Conservation (phyloP, 441 rosid species). For the Populus tomentosa region DNA sequence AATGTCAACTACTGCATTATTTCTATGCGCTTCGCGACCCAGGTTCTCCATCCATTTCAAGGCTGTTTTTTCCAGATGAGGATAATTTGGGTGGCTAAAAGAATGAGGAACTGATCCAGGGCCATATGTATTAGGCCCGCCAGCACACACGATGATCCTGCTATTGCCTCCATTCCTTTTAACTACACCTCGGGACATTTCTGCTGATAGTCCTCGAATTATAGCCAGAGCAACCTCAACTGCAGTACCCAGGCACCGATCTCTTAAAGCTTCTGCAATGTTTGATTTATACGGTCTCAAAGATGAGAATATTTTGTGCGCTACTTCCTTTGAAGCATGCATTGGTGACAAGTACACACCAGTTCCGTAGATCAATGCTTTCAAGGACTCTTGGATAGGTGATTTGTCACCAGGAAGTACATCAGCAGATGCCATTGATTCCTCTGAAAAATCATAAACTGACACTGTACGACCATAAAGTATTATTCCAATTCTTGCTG, state of each 20-base stretch:
- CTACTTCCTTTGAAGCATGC: constrained; percentile 93
- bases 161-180: constrained; percentile 89
- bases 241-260: constrained; percentile 86
- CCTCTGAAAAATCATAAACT: constrained; percentile 87
- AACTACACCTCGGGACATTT: constrained; percentile 77
- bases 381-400: constrained; percentile 71
- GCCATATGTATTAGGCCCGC: constrained; percentile 91
- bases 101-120: constrained; percentile 93
- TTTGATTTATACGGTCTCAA: constrained; percentile 71
- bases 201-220: constrained; percentile 90
- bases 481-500: constrained; percentile 80
- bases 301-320: constrained; percentile 87
- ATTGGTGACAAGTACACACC: constrained; percentile 92
- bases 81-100: constrained; percentile 77
- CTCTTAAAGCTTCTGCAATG: constrained; percentile 81
- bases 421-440: constrained; percentile 88
- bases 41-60: constrained; percentile 82
- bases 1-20: constrained; percentile 82
- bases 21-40: constrained; percentile 70
- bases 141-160: constrained; percentile 86
- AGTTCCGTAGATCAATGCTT: constrained; percentile 80
- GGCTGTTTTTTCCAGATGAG: constrained; percentile 79
- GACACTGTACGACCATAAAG: constrained; percentile 84
- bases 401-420: constrained; percentile 90
- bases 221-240: constrained; percentile 89